These are phyloP conservation scores for Pythium guiyangense DNA, from an alignment of 352 stramenopile genomes.

Conservation along the genomic window DNA sequence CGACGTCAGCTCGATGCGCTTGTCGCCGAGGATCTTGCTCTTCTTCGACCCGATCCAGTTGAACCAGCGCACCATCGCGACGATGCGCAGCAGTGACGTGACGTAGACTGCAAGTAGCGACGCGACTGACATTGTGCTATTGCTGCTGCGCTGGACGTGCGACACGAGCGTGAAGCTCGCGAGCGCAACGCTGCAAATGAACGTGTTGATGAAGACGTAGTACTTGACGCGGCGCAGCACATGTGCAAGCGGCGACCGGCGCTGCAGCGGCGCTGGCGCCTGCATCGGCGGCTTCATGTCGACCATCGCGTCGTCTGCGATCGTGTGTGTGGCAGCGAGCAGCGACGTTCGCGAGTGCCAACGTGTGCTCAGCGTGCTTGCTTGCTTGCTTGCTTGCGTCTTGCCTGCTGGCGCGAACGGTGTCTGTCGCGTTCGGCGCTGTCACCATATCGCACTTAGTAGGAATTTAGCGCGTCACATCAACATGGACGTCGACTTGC, in stretches of 20 bases:
- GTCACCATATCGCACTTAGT: constrained; percentile 5
- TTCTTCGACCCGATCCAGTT: constrained; percentile 79
- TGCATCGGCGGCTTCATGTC: background rate
- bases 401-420: no score
- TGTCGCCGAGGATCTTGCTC: constrained; percentile 53
- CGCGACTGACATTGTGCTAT: background rate
- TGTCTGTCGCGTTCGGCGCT: no score
- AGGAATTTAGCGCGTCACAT: background rate
- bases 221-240: constrained; percentile 63
- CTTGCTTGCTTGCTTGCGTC: background rate
- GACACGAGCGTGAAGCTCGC: constrained; percentile 23
- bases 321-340: background rate
- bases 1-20: constrained; percentile 39
- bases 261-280: background rate
- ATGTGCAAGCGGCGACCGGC: constrained; percentile 6
- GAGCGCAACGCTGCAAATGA: constrained; percentile 58
- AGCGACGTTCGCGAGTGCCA: no score
- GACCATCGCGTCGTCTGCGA: background rate
- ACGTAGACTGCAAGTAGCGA: constrained; percentile 30
- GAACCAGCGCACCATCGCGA: constrained; percentile 68
- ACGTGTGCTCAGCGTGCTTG: background rate
- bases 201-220: constrained; percentile 79
- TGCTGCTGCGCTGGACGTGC: background rate
- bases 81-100: constrained; percentile 45
- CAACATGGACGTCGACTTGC: no score